Evolutionary conservation across 2,329 filamentous ascomycete species (phyloP).

Genomic region (Aspergillus sp.): DNA sequence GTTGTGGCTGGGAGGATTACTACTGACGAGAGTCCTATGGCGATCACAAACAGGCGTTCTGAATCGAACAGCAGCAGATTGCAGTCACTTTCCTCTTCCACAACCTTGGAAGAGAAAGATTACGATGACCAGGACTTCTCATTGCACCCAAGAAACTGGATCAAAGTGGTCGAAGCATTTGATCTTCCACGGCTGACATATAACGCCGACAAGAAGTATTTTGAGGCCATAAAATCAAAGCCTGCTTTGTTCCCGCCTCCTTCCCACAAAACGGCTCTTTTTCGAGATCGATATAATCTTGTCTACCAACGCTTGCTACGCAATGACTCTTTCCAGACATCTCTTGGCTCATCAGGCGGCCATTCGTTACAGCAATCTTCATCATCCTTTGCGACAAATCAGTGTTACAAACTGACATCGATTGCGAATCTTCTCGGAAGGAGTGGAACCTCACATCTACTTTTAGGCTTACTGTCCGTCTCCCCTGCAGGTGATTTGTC

Average conservation of each 20-base stretch:
- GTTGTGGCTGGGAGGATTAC: conserved; percentile 44
- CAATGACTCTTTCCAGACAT: conserved; percentile 88
- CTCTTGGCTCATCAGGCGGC: conserved; percentile 60
- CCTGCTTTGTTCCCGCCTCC: conserved; percentile 71
- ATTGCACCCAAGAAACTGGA: conserved; percentile 71
- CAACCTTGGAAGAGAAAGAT: conserved; percentile 47
- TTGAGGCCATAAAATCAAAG: conserved; percentile 66
- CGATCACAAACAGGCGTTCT: conserved; percentile 32
- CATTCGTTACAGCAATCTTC: conserved; percentile 55
- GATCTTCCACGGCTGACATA: conserved; percentile 64
- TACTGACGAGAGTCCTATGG: conserved; percentile 15
- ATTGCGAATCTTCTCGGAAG: conserved; percentile 73
- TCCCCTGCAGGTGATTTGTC: conserved; percentile 78
- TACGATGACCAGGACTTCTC: conserved; percentile 59
- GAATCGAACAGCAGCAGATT: conserved; percentile 47
- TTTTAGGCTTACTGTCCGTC: conserved; percentile 76
- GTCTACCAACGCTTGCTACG: conserved; percentile 87
- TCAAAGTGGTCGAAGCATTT: conserved; percentile 78
- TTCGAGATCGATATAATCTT: conserved; percentile 86
- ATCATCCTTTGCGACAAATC: conserved; percentile 53
- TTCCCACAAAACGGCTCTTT: conserved; percentile 76
- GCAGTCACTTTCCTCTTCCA: conserved; percentile 8
- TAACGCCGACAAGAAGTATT: conserved; percentile 70
- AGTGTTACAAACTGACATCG: conserved; percentile 81
- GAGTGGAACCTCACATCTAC: conserved; percentile 76